Conservation (phyloP, 495 filamentous ascomycete species). For the Astrothelium subdiscretum region DNA sequence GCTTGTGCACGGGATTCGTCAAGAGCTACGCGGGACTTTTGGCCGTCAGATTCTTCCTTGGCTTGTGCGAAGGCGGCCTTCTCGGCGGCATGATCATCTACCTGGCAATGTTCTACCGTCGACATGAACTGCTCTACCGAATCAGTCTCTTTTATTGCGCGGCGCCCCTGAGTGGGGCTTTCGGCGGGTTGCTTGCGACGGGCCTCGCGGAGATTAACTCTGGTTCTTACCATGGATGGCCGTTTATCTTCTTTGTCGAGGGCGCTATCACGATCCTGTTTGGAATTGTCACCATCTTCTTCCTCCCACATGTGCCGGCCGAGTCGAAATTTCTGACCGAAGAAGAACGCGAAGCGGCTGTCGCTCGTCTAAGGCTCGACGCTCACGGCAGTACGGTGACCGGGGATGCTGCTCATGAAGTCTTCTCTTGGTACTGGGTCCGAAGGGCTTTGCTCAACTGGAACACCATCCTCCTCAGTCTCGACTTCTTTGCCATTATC, state of each 20-base stretch:
- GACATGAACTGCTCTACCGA: constrained; percentile 32
- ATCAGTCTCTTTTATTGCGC: constrained; percentile 52
- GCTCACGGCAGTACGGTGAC: constrained; percentile 28
- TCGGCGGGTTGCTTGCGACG: constrained; percentile 52
- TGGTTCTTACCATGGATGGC: constrained; percentile 35
- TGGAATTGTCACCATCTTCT: constrained; percentile 32
- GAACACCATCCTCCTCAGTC: constrained; percentile 32
- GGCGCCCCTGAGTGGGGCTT: constrained; percentile 50
- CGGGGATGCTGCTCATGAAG: constrained; percentile 32
- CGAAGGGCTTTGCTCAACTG: constrained; percentile 32
- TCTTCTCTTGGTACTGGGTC: constrained; percentile 36
- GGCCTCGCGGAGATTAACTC: constrained; percentile 32
- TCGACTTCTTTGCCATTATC: constrained; percentile 34
- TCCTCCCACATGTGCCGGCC: constrained; percentile 36
- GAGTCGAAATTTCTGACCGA: constrained; percentile 30
- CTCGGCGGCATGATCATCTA: constrained; percentile 43
- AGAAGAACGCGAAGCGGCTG: constrained; percentile 27
- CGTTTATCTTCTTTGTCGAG: constrained; percentile 35
- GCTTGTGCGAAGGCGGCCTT: constrained; percentile 37
- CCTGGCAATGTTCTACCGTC: constrained; percentile 37
- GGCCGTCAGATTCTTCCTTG: constrained; percentile 32
- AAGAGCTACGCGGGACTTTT: constrained; percentile 33
- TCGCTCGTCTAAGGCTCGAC: constrained; percentile 33
- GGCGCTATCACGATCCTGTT: constrained; percentile 34
- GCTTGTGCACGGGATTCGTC: constrained; percentile 40